A percentile compares a stretch with the other conserved stretches of the same genome.
These are phyloP conservation scores for Fraxinus cuspidata DNA, from an alignment of 257 asterid species.

Conservation along the genomic window DNA sequence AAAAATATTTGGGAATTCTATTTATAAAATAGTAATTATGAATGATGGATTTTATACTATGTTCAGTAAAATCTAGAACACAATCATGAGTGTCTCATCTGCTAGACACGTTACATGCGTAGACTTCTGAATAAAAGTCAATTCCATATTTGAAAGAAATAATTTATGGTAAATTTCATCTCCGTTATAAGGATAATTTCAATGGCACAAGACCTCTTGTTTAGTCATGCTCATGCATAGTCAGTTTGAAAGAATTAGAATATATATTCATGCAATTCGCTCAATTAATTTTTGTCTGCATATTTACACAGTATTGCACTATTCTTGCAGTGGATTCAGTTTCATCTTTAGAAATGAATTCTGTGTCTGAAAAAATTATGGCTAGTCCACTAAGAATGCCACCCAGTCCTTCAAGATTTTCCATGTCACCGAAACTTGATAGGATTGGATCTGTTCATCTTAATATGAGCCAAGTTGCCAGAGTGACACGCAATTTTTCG, in stretches of 20 bases:
- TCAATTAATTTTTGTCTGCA: slow-evolving; percentile 2
- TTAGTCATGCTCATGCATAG: background rate
- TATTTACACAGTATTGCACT: slow-evolving; percentile 26
- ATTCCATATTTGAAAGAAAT: background rate
- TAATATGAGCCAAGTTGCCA: slow-evolving; percentile 62
- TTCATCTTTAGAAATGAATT: slow-evolving; percentile 61
- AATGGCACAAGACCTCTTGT: background rate
- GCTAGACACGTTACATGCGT: background rate
- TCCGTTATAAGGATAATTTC: background rate
- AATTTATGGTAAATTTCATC: background rate
- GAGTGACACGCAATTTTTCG: slow-evolving; percentile 80
- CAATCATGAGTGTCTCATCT: background rate
- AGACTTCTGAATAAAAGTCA: background rate
- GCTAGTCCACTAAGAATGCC: slow-evolving; percentile 81
- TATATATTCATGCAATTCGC: slow-evolving; percentile 4
- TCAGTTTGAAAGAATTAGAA: background rate
- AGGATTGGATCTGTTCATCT: slow-evolving; percentile 89
- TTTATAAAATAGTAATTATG: background rate
- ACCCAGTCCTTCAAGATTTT: slow-evolving; percentile 93
- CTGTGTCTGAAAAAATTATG: slow-evolving; percentile 48
- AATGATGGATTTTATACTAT: background rate
- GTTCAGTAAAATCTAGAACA: background rate
- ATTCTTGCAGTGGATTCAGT: slow-evolving; percentile 60
- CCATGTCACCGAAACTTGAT: slow-evolving; percentile 85
- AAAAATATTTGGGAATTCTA: too few species aligned